These are phyloP conservation scores for Hyphopichia buzzinii DNA, from an alignment of 1,139 yeast genomes.

Conservation along the genomic window DNA sequence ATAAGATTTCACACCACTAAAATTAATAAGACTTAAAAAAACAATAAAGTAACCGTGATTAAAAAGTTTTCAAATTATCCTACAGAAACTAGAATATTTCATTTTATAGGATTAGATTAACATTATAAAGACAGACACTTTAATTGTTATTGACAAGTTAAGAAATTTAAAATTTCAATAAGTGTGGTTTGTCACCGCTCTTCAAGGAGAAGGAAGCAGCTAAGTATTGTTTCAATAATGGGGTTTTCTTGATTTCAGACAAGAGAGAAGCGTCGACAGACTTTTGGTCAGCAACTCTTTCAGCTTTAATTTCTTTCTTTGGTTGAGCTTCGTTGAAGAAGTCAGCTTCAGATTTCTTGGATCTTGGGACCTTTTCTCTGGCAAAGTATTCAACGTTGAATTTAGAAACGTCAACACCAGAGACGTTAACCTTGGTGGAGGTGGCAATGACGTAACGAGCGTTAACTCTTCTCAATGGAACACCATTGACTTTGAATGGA, in stretches of 20 bases:
- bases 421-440: conserved; percentile 84
- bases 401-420: conserved; percentile 83
- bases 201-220: conserved; percentile 95
- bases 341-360: conserved; percentile 87
- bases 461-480: conserved; percentile 99
- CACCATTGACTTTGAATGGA: conserved; percentile 99
- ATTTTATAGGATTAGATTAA: conserved; percentile 3
- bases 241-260: conserved; percentile 95
- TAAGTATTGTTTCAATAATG: conserved; percentile 96
- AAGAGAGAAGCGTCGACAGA: conserved; percentile 91
- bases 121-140: conserved; percentile 9
- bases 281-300: conserved; percentile 98
- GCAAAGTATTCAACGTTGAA: conserved; percentile 97
- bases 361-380: conserved; percentile 84
- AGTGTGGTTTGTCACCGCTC: conserved; percentile 99
- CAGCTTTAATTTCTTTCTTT: conserved; percentile 88
- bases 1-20: conserved; percentile 17
- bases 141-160: conserved; percentile 5
- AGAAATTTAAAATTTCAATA: conserved; percentile 82
- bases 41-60: no score
- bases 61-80: no score
- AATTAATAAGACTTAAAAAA: conserved; percentile 7
- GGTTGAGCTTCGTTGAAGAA: conserved; percentile 87
- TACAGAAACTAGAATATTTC: conserved; percentile 6
- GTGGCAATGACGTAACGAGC: conserved; percentile 99